Conservation (phyloP, 2,329 filamentous ascomycete species). For the Aotearoamyces nothofagi region DNA sequence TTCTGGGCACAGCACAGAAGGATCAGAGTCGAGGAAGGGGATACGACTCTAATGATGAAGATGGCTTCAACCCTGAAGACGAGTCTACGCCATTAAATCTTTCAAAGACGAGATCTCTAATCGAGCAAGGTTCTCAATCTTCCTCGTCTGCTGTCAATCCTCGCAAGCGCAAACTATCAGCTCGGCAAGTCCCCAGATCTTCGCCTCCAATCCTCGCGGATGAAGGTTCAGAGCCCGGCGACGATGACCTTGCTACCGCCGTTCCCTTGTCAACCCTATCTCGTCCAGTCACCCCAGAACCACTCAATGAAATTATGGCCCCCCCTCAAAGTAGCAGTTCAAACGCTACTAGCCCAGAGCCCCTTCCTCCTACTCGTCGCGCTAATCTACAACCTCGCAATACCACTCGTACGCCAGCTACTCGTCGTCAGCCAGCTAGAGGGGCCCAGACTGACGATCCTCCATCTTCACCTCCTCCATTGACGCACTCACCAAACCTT, state of each 20-base stretch:
- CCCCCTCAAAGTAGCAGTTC: constrained; percentile 19
- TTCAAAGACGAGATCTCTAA: constrained; percentile 23
- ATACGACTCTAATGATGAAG: constrained; percentile 24
- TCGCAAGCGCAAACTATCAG: constrained; percentile 36
- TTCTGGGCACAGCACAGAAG: constrained; percentile 28
- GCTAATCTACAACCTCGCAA: constrained; percentile 2
- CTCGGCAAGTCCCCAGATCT: constrained; percentile 13
- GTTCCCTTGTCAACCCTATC: constrained; percentile 2
- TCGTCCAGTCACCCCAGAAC: constrained; percentile 12
- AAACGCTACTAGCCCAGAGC: constrained; percentile 6
- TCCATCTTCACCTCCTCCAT: constrained; percentile 44
- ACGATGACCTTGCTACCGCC: constrained; percentile 13
- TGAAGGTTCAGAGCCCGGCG: constrained; percentile 7
- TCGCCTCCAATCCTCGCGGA: constrained; percentile 8
- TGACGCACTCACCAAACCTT: constrained; percentile 51
- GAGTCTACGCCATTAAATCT: constrained; percentile 52
- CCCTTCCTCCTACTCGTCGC: constrained; percentile 1
- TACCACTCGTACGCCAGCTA: background rate
- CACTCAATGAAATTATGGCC: constrained; percentile 19
- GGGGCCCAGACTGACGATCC: constrained; percentile 16
- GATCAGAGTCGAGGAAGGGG: constrained; percentile 19
- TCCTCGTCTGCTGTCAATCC: constrained; percentile 22
- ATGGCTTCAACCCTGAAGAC: constrained; percentile 45
- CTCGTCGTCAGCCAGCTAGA: constrained; percentile 6
- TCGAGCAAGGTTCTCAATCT: constrained; percentile 13